Conservation (phyloP, 139 green algal species). For the Closterium sp. region DNA sequence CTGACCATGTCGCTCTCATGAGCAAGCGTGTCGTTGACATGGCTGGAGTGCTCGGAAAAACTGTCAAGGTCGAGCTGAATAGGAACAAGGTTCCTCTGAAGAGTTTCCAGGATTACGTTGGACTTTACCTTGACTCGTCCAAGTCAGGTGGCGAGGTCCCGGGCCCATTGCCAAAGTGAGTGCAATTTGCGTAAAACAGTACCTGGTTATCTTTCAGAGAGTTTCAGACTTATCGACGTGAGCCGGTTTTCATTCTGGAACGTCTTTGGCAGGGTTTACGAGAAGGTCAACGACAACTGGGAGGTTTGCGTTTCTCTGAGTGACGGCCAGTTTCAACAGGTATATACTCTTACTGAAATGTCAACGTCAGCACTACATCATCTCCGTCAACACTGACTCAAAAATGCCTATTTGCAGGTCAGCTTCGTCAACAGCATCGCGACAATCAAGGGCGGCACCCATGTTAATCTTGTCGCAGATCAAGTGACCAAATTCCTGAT, state of each 20-base stretch:
- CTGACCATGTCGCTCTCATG: slow-evolving; percentile 86
- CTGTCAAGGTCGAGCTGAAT: slow-evolving; percentile 87
- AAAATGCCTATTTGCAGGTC: slow-evolving; percentile 66
- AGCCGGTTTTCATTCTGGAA: background rate
- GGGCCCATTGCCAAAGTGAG: slow-evolving; percentile 22
- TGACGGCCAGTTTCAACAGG: slow-evolving; percentile 91
- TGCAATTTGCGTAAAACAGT: background rate
- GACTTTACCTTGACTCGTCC: slow-evolving; percentile 76
- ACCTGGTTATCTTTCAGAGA: background rate
- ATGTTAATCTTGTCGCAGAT: slow-evolving; percentile 90
- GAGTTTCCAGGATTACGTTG: slow-evolving; percentile 91
- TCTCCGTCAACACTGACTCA: background rate
- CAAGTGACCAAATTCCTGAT: slow-evolving; percentile 67
- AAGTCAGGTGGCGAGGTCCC: slow-evolving; percentile 16
- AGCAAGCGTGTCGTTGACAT: slow-evolving; percentile 94
- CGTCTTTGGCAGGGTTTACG: slow-evolving; percentile 69
- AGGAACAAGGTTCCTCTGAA: slow-evolving; percentile 78
- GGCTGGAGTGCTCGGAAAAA: slow-evolving; percentile 88
- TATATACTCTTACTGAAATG: slow-evolving; percentile 11
- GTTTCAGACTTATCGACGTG: background rate
- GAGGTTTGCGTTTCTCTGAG: slow-evolving; percentile 83
- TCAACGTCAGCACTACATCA: background rate
- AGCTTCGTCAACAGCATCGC: slow-evolving; percentile 98
- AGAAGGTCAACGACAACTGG: slow-evolving; percentile 90
- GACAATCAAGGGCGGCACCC: slow-evolving; percentile 94